Evolutionary conservation across 208 protist genomes (phyloP), one percentile per base, ranked within the genome.

Genomic region (Trypanosoma brucei): DNA sequence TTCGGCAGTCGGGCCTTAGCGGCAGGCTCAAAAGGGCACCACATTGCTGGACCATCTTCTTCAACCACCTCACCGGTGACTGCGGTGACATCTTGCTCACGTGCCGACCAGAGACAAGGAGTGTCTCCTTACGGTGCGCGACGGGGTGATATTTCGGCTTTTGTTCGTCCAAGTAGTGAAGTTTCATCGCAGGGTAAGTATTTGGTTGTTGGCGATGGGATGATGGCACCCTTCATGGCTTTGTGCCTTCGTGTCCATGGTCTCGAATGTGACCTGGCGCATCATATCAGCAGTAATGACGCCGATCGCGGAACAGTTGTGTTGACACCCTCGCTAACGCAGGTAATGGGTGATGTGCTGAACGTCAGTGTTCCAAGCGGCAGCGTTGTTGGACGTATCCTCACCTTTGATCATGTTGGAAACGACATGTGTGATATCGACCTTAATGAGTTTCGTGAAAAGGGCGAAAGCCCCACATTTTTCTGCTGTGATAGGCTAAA

Each of bases 371-470:
- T 96, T 49, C 92, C 92, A 6, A 89, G 78, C 35, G 92, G 92
- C 36, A 94, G 86, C 60, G 89, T 97, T 8, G 83, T 97, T 30
- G 88, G 86, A 31, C 85, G 88, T 35, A 71, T 95, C 40, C 72
- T 95, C 33, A 91, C 88, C 40, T 97, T 95, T 63, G 92, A 97
- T 59, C 87, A 97, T 75, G 84, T 88, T 11, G 88, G 87, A 34
- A 97, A 97, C 64, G 88, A 95, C 58, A 91, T 97, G 81, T 93
- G 81, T 66, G 89, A 97, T 60, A 74, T 97, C 35, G 88, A 97
- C 67, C 74, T 97, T 9, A 95, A 97, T 59, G 87, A 94, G 64
- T 94, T 95, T 55, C 89, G 90, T 38, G 88, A 92, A 65, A 88
- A 93, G 67, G 91, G 91, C n/a, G 89, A 95, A 76, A 94, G 84